Base-by-base conservation (phyloP, 441 rosid species). In the Erysimum cheiri region DNA sequence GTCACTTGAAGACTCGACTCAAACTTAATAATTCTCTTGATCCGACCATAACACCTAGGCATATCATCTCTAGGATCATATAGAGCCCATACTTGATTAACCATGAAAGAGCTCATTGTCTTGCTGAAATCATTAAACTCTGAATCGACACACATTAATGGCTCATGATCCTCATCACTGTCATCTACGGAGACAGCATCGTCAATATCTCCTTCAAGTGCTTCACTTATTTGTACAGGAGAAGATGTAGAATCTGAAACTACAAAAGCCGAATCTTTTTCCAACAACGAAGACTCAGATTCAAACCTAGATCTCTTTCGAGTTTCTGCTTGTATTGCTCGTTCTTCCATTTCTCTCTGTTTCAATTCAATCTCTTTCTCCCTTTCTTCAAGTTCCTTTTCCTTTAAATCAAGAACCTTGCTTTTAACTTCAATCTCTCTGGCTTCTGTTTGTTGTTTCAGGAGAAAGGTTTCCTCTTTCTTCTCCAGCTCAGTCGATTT, bases 21-120 rank as follows among this genome's bases (percentile, higher is more conserved):
- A 11, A 22, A 41, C 52, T 74, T 69, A 11, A 10, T 40, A 49
- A 87, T 72, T 64, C 48, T 83, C 74, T 75, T 80, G 68, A 88
- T 70, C 48, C 49, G 63, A 43, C 78, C 88, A 72, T 85, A 84
- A 59, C 44, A 78, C 69, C 93, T 78, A 17, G 90, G 89, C 93
- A 88, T 83, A 14, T 62, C 66, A 46, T 85, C 93, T 7, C 48
- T 7, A 15, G 61, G 8, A 80, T 84, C 89, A 76, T 88, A 83
- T 60, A 78, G 26, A 43, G 91, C 91, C 91, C 89, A 86, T 2
- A 32, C 19, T 52, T 50, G 43, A 53, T 14, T 72, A 40, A 14
- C 68, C 47, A 15, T 14, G n/a, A 67, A 66, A 59, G 67, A 32
- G 48, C 14, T 41, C 62, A 52, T 50, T 9, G 46, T 41, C 17